Evolutionary conservation across 441 rosid species (phyloP).

Genomic region (Euphorbia corollata): DNA sequence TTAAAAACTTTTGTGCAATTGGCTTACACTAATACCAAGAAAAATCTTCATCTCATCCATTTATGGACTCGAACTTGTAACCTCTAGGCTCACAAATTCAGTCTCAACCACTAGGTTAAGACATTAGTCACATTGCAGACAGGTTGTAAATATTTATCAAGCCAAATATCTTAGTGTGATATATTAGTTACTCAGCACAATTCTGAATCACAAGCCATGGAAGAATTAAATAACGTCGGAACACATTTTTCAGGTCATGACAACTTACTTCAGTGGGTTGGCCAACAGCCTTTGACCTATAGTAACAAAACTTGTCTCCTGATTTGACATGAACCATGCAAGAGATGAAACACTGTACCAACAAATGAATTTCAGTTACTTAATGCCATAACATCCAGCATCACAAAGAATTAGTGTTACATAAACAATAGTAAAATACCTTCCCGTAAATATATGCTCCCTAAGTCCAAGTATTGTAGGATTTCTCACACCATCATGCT

Average conservation of each 20-base stretch:
- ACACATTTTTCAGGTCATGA: conserved; percentile 12
- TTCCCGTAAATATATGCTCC: conserved; percentile 99
- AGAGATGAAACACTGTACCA: conserved; percentile 96
- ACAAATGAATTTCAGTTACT: conserved; percentile 14
- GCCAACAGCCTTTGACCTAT: conserved; percentile 97
- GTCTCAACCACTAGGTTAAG: too few relatives aligned
- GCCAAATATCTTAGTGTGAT: not conserved
- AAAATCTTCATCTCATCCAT: too few relatives aligned
- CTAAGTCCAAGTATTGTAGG: conserved; percentile 97
- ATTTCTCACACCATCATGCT: conserved; percentile 86
- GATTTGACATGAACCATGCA: conserved; percentile 99
- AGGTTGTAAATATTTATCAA: too few relatives aligned
- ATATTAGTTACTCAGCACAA: not conserved
- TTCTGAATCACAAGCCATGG: not conserved
- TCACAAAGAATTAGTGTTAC: not conserved
- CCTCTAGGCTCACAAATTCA: too few relatives aligned
- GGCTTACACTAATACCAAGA: too few relatives aligned
- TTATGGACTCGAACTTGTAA: too few relatives aligned
- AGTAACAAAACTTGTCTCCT: conserved; percentile 98
- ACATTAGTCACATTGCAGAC: too few relatives aligned
- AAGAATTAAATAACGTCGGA: not conserved
- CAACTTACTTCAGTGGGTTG: conserved; percentile 83
- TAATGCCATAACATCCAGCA: conserved; percentile 7
- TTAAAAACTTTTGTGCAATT: too few relatives aligned
- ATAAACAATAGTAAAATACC: conserved; percentile 37